Evolutionary conservation across 805 yeast genomes (phyloP).

Genomic region (Lipomyces mesembrius): DNA sequence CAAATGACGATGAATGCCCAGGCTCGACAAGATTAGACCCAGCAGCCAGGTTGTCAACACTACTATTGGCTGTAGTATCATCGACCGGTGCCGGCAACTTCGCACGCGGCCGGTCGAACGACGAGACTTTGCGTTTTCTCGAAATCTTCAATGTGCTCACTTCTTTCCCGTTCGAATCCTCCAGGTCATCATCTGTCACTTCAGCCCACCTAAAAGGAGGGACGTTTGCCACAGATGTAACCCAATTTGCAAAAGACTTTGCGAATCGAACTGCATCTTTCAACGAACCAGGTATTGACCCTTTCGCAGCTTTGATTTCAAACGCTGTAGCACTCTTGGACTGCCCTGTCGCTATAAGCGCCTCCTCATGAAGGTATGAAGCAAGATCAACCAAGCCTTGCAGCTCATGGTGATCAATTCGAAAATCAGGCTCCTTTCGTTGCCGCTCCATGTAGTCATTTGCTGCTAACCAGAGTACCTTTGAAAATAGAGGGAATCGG

Average conservation of each 20-base stretch:
- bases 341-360: conserved; percentile 23
- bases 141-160: background rate
- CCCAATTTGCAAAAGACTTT: conserved; percentile 31
- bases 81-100: background rate
- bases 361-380: conserved; percentile 23
- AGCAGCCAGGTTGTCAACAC: background rate
- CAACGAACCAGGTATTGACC: conserved; percentile 18
- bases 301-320: conserved; percentile 31
- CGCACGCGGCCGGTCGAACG: background rate
- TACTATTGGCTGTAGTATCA: background rate
- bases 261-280: conserved; percentile 23
- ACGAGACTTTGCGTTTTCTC: conserved; percentile 5
- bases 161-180: conserved; percentile 1
- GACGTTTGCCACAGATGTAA: background rate
- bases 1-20: background rate
- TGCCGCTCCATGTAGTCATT: conserved; percentile 47
- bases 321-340: conserved; percentile 15
- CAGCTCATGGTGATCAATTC: conserved; percentile 5
- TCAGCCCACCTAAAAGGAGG: conserved; percentile 30
- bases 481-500: conserved; percentile 76
- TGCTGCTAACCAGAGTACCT: conserved; percentile 70
- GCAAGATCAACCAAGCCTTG: conserved; percentile 27
- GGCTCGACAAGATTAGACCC: background rate
- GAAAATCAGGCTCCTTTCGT: background rate
- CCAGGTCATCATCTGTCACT: conserved; percentile 27